phyloP scores from a whole-genome alignment of 2,329 filamentous ascomycete species.

The Fusarium xylarioides region DNA sequence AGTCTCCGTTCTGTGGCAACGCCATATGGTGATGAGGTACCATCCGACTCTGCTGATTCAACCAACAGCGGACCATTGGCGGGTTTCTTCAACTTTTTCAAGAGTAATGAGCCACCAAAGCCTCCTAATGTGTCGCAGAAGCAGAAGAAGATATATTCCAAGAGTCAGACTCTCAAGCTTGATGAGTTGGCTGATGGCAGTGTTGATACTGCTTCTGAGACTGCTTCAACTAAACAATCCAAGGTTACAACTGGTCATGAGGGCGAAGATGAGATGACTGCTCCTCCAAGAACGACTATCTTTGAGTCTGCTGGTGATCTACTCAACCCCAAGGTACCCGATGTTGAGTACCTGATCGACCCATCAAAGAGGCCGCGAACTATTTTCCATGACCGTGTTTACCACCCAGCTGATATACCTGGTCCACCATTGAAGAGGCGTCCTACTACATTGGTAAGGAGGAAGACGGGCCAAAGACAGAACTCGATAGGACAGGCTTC shows the following conservation, averaged over 20 bases:
- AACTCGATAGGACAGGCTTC: constrained; percentile 39
- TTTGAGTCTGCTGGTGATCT: constrained; percentile 96
- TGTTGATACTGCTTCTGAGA: constrained; percentile 1
- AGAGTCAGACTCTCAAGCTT: constrained; percentile 74
- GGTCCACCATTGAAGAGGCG: constrained; percentile 74
- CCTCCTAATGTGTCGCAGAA: constrained; percentile 63
- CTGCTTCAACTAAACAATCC: constrained; percentile 30
- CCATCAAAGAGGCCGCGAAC: constrained; percentile 83
- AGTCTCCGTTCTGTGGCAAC: constrained; percentile 60
- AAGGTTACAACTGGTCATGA: constrained; percentile 63
- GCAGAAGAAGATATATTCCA: constrained; percentile 75
- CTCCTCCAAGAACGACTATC: constrained; percentile 89
- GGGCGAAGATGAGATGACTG: constrained; percentile 60
- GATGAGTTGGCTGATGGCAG: constrained; percentile 17
- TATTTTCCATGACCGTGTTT: constrained; percentile 97
- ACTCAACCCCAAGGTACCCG: constrained; percentile 87
- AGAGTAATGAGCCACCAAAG: constrained; percentile 62
- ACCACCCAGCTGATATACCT: constrained; percentile 93
- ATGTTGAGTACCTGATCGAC: constrained; percentile 82
- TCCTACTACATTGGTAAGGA: constrained; percentile 48
- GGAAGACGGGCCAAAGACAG: constrained; percentile 43
- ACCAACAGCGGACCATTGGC: constrained; percentile 62
- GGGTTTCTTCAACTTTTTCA: constrained; percentile 79
- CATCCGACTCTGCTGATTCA: constrained; percentile 42
- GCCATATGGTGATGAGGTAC: constrained; percentile 39